Evolutionary conservation across 495 filamentous ascomycete species (phyloP).

Genomic region (Penicillium flavigenum): DNA sequence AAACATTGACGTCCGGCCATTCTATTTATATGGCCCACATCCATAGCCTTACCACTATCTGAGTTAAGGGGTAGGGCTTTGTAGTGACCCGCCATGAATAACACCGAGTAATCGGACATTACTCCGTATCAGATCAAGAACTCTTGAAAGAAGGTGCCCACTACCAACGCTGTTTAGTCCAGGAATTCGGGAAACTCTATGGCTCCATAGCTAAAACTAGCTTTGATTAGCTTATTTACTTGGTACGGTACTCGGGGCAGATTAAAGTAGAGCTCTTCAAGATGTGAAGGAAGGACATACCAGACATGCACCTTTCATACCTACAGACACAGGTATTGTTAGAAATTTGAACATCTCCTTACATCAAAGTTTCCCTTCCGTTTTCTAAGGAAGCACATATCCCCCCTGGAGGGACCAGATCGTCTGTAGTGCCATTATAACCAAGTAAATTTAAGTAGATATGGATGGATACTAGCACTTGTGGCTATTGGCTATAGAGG

Average conservation of each 20-base stretch:
- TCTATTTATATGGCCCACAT: neutral
- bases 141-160: neutral
- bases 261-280: too few relatives aligned
- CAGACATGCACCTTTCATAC: too few relatives aligned
- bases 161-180: neutral
- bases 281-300: too few relatives aligned
- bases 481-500: neutral
- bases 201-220: neutral
- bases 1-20: neutral
- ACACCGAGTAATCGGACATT: neutral
- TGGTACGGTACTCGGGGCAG: too few relatives aligned
- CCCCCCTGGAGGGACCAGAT: constrained; percentile 44
- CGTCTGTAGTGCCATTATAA: neutral
- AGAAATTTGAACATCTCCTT: constrained; percentile 5
- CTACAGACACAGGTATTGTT: too few relatives aligned
- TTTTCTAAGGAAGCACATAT: constrained; percentile 39
- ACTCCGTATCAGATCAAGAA: neutral
- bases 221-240: neutral
- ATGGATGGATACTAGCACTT: neutral
- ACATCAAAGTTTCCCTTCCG: constrained; percentile 21
- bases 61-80: neutral
- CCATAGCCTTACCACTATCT: neutral
- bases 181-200: neutral
- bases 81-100: too few relatives aligned
- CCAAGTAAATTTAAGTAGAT: neutral